phyloP scores from a whole-genome alignment of 1,284 basidiomycete species.

The Retiboletus flavoniger region DNA sequence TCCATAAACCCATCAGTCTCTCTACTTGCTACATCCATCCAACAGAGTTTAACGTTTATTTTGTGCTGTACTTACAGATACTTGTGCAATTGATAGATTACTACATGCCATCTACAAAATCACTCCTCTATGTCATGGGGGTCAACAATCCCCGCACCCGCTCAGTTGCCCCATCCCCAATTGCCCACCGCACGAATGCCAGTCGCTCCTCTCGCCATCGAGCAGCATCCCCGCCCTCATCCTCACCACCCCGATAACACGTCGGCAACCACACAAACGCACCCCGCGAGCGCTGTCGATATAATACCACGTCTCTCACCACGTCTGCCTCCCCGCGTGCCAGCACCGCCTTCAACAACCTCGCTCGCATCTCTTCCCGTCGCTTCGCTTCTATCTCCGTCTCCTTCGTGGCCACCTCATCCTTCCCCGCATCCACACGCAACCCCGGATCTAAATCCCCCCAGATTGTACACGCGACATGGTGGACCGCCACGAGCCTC shows the following conservation, averaged over 20 bases:
- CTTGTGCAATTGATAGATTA: not conserved
- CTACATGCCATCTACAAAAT: not conserved
- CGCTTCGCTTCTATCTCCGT: not conserved
- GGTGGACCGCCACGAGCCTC: conserved; percentile 73
- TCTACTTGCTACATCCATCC: no score
- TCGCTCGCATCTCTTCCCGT: conserved; percentile 32
- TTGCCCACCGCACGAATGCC: conserved; percentile 13
- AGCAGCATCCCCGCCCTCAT: not conserved
- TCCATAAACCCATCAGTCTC: no score
- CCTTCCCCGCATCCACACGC: conserved; percentile 31
- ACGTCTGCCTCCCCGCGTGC: conserved; percentile 47
- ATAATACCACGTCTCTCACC: conserved; percentile 54
- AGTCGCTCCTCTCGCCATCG: conserved; percentile 21
- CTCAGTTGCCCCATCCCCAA: conserved; percentile 9
- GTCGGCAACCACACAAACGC: conserved; percentile 38
- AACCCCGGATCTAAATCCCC: conserved; percentile 42
- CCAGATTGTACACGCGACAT: conserved; percentile 79
- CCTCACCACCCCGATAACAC: conserved; percentile 39
- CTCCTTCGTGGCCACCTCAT: not conserved
- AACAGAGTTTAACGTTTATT: no score
- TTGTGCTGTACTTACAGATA: no score
- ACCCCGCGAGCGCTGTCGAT: conserved; percentile 41
- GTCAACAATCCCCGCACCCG: conserved; percentile 9
- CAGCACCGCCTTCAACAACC: conserved; percentile 53
- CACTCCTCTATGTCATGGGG: not conserved